Evolutionary conservation across 2,329 filamentous ascomycete species (phyloP), one percentile per base, ranked within the genome.

Genomic region (Aspergillus novofumigatus): DNA sequence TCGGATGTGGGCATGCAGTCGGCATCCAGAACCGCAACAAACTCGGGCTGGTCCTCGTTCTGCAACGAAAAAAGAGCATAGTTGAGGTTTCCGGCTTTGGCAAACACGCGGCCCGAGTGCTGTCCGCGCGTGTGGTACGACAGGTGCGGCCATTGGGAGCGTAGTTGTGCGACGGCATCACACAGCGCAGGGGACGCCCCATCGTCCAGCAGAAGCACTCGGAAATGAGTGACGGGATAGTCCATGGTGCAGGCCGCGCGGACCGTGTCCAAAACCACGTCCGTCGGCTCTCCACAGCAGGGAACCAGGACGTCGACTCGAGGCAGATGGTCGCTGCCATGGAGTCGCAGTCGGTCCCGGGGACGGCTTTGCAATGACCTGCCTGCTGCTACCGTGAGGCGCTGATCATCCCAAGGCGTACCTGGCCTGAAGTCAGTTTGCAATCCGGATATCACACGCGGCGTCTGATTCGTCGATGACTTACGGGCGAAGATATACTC

Each of bases 131-230:
- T 77, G 65, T 81, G 77, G 69, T 85, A 85, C 61, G 75, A 77
- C 7, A 84, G 67, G 57, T 85, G 83, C 14, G 76, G 75, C 55
- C 77, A 81, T 8, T 70, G 71, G 29, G 69, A 59, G 48, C 70
- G 70, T 23, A 81, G 61, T 32, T 73, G 68, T 3, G 72, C 64
- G 25, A 81, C 65, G 1, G 72, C 71, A n/a, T 68, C 63, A 10
- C 67, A 59, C 1, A 86, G 72, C 1, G 72, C 70, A 0, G 69
- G 67, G 3, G 77, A 81, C 51, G 75, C 75, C 28, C 79, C 82
- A 61, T 86, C 83, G 51, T 86, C 83, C 3, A 84, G 72, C 6
- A 86, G 68, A 10, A 84, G 75, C 3, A 86, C 80, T 11, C 83
- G 76, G 66, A 80, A 85, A 0, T 76, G 74, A 32, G 82, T 76